phyloP scores from a whole-genome alignment of 2,329 filamentous ascomycete species.

The Alternaria ventricosa region DNA sequence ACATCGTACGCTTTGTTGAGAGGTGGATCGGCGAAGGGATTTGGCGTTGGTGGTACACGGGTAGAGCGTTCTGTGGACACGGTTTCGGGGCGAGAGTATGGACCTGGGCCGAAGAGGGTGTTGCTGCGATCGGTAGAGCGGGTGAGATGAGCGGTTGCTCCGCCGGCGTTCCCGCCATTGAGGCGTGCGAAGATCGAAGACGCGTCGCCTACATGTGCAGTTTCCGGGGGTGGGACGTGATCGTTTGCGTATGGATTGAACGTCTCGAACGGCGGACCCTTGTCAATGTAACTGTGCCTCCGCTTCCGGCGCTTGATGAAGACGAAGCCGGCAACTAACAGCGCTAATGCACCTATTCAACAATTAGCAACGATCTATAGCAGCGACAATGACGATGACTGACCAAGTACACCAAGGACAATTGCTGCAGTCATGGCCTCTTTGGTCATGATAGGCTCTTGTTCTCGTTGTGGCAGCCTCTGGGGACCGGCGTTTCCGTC shows the following conservation, averaged over 20 bases:
- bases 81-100: constrained; percentile 42
- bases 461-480: background rate
- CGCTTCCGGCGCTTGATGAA: constrained; percentile 36
- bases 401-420: constrained; percentile 41
- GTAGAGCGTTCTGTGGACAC: constrained; percentile 34
- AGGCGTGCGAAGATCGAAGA: constrained; percentile 18
- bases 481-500: background rate
- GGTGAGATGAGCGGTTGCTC: constrained; percentile 25
- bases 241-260: constrained; percentile 35
- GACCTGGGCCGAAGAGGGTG: constrained; percentile 34
- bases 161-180: background rate
- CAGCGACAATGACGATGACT: background rate
- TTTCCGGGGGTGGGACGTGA: constrained; percentile 28
- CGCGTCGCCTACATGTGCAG: constrained; percentile 23
- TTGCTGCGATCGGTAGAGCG: constrained; percentile 32
- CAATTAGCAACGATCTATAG: background rate
- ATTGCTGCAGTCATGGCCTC: constrained; percentile 42
- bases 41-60: constrained; percentile 31
- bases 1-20: constrained; percentile 47
- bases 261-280: constrained; percentile 32
- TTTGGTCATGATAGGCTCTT: constrained; percentile 31
- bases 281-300: constrained; percentile 15
- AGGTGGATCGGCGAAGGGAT: constrained; percentile 45
- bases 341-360: constrained; percentile 34
- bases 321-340: constrained; percentile 29